phyloP scores from a whole-genome alignment of 192 early-diverging fungal genomes.

The Podila verticillata region DNA sequence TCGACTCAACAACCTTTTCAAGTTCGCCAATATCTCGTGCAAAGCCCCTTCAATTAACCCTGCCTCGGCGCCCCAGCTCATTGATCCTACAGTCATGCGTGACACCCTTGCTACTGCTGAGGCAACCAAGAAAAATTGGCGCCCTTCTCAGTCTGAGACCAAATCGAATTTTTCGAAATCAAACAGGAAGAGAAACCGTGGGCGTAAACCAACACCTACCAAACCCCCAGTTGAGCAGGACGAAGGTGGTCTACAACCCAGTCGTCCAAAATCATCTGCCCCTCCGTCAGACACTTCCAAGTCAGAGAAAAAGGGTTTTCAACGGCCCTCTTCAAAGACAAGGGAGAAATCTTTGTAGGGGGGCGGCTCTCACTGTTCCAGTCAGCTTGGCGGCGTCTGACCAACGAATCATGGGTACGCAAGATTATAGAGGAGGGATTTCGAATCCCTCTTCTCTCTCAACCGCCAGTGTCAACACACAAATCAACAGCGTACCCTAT shows the following conservation, averaged over 20 bases:
- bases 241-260: too few species aligned
- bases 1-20: conserved; percentile 8
- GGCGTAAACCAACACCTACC: neutral
- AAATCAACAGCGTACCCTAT: conserved; percentile 1
- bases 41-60: neutral
- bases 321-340: conserved; percentile 1
- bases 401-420: neutral
- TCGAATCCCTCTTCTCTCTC: neutral
- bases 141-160: neutral
- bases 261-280: neutral
- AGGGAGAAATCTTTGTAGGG: conserved; percentile 9
- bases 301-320: conserved; percentile 8
- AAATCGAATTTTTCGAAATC: too few species aligned
- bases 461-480: neutral
- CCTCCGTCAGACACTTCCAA: neutral
- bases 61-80: conserved; percentile 5
- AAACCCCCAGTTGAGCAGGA: conserved; percentile 5
- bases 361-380: conserved; percentile 9
- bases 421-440: conserved; percentile 5
- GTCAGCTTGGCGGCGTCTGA: conserved; percentile 3
- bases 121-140: neutral
- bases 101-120: neutral
- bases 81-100: neutral
- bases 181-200: neutral
- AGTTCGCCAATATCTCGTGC: conserved; percentile 1